Evolutionary conservation across 257 asterid genomes (phyloP).

Genomic region (Solanum chaucha): DNA sequence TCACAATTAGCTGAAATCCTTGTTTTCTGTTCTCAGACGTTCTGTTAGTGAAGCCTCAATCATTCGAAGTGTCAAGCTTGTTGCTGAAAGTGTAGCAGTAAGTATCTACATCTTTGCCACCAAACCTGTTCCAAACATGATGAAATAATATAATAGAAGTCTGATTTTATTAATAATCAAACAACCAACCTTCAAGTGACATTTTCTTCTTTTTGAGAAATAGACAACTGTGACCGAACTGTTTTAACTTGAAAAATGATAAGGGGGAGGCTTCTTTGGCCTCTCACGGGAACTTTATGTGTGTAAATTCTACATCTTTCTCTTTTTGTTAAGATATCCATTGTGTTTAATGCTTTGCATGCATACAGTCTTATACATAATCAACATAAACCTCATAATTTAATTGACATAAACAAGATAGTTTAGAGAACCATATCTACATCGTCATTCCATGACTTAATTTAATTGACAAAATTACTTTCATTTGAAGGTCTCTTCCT

Average conservation of each 20-base stretch:
- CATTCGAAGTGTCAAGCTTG: slow-evolving; percentile 63
- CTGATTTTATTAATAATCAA: neutral
- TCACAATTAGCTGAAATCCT: slow-evolving; percentile 8
- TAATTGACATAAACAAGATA: neutral
- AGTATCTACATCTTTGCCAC: slow-evolving; percentile 11
- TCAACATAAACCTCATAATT: neutral
- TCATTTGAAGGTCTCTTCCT: neutral
- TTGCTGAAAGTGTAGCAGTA: slow-evolving; percentile 94
- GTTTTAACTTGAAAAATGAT: neutral
- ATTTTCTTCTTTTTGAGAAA: neutral
- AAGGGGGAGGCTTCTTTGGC: neutral
- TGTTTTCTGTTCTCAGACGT: slow-evolving; percentile 34
- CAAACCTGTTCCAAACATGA: neutral
- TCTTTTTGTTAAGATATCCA: neutral
- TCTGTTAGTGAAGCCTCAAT: slow-evolving; percentile 56
- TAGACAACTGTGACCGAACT: neutral
- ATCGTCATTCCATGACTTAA: neutral
- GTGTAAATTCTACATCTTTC: neutral
- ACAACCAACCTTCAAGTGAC: neutral
- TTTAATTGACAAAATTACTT: neutral
- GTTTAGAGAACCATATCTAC: neutral
- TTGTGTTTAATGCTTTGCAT: neutral
- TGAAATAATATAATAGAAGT: neutral
- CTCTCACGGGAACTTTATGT: neutral
- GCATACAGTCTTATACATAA: neutral